Percentiles rank a stretch among this genome's conserved stretches.
Conservation (phyloP, 192 early-diverging fungal genomes). For the Gaertneriomyces sp. region DNA sequence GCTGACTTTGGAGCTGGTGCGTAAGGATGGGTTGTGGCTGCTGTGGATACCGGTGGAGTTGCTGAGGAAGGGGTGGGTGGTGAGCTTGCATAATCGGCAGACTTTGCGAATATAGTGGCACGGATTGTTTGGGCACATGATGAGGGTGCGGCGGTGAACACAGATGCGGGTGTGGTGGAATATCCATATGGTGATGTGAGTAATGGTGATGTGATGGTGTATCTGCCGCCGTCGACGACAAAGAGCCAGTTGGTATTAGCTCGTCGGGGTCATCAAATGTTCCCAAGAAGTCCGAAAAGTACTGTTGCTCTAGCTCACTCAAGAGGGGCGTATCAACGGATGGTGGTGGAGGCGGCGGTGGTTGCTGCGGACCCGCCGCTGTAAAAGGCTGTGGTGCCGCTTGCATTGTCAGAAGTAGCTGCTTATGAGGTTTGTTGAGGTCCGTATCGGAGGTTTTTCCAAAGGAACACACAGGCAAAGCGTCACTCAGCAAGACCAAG, state of each 20-base stretch:
- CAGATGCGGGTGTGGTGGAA: not conserved
- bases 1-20: too few relatives aligned
- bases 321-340: not conserved
- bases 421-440: too few relatives aligned
- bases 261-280: slow-evolving; percentile 13
- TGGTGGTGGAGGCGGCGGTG: too few relatives aligned
- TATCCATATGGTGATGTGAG: not conserved
- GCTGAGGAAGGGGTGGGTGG: not conserved
- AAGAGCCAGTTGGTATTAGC: not conserved
- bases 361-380: too few relatives aligned
- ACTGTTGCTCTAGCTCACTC: slow-evolving; percentile 27
- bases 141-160: not conserved
- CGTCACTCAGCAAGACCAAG: too few relatives aligned
- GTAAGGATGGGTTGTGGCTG: too few relatives aligned
- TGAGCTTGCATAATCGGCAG: not conserved
- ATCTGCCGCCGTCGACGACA: not conserved
- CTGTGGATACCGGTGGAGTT: too few relatives aligned
- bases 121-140: not conserved
- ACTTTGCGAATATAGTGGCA: not conserved
- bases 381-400: too few relatives aligned
- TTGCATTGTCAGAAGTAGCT: too few relatives aligned
- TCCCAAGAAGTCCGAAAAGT: slow-evolving; percentile 29
- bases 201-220: not conserved
- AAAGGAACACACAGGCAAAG: too few relatives aligned
- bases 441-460: too few relatives aligned